Evolutionary conservation across 768 basidiomycete genomes (phyloP), one percentile per base, ranked within the genome.

Genomic region (Suillus americanus): DNA sequence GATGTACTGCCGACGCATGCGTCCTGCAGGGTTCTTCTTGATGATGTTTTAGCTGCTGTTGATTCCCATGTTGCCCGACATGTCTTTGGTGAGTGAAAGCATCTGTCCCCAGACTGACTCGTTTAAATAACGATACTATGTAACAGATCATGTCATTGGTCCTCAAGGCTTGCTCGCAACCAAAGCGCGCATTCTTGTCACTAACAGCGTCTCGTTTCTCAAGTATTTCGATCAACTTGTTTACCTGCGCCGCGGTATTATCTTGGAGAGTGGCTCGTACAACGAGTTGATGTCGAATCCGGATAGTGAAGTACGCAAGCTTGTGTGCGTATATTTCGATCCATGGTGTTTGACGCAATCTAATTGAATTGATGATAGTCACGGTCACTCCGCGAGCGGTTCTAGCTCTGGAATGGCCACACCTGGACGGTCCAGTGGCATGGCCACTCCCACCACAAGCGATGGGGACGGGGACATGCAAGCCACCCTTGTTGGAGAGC

Each of bases 11-110:
- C 46, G 69, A 48, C 68, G 50, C 10, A 54, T 54, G 20, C 53
- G 16, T 23, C 5, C 45, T 3, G 14, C 64, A 90, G 89, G 38
- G 79, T 91, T 56, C 83, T 98, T 2, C 81, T 98, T 6, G 97
- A 98, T 69, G 96, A 99, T 66, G 94, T 94, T 48, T 82, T 98
- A 40, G 89, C 92, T 33, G 90, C 90, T 18, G 88, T 93, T 6
- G 92, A 93, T 69, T 86, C 90, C n/a, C 92, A 94, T 74, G 93
- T 94, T 43, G 92, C 91, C 16, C 86, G 90, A 5, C 94, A 95
- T 73, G 81, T 95, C 16, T 95, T 94, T 67, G 89, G 91, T 90
- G 68, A 10, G 65, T 8, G 10, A 9, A 56, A 20, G 8, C 8
- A 41, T 66, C 6, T 8, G 12, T 28, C 16, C 9, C 20, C 33